Evolutionary conservation across 2,329 filamentous ascomycete genomes (phyloP).

Genomic region (Neofusicoccum umdonicola): DNA sequence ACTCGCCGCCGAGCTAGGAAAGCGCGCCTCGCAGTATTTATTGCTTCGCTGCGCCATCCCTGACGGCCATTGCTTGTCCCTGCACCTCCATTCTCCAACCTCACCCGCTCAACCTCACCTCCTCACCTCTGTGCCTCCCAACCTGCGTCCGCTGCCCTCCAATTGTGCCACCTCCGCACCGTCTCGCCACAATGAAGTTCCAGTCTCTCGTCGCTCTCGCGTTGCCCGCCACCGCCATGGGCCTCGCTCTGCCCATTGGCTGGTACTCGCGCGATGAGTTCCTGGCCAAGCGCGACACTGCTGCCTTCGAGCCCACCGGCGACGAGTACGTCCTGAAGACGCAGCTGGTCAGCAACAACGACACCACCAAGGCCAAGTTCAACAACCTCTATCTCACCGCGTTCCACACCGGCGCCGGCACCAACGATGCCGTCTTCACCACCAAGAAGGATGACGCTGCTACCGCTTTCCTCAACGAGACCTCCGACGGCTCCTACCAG

Average conservation of each 20-base stretch:
- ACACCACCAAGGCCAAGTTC: constrained; percentile 11
- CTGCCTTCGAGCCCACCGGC: constrained; percentile 3
- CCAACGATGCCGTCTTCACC: constrained; percentile 18
- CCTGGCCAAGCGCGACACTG: neutral
- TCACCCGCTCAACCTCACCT: neutral
- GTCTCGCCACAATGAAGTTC: constrained; percentile 6
- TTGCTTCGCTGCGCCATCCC: neutral
- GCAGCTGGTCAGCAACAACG: constrained; percentile 6
- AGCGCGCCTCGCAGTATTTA: constrained; percentile 3
- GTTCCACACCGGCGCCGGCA: constrained; percentile 19
- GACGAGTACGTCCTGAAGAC: constrained; percentile 12
- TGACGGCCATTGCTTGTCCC: neutral
- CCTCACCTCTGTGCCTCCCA: neutral
- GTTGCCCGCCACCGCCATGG: neutral
- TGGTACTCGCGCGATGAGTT: constrained; percentile 11
- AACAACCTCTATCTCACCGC: constrained; percentile 17
- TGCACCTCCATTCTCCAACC: neutral
- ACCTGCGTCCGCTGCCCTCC: neutral
- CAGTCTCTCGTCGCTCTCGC: neutral
- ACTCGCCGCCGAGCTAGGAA: constrained; percentile 3
- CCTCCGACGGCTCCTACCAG: constrained; percentile 7
- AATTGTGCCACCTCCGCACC: neutral
- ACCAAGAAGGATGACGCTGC: neutral
- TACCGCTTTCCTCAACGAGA: constrained; percentile 18
- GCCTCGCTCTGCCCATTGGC: constrained; percentile 13